Percentiles rank a stretch among this genome's conserved stretches.
phyloP scores from a whole-genome alignment of 2,329 filamentous ascomycete species.

The Neonectria coccinea region DNA sequence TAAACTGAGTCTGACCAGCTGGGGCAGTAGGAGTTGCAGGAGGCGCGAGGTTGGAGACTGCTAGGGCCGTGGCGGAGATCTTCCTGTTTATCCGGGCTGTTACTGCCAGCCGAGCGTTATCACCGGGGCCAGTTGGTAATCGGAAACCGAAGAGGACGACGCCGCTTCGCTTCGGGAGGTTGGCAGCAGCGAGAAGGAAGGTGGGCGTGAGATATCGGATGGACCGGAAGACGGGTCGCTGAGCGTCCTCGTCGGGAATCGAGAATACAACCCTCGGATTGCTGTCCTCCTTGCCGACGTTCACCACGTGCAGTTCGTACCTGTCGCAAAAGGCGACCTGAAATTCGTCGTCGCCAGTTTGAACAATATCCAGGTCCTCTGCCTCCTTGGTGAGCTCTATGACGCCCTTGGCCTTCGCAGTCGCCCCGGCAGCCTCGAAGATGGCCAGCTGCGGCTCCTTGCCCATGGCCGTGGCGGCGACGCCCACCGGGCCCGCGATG shows the following conservation, averaged over 20 bases:
- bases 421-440: slow-evolving; percentile 71
- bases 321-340: slow-evolving; percentile 84
- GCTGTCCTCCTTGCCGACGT: slow-evolving; percentile 62
- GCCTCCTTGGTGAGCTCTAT: slow-evolving; percentile 68
- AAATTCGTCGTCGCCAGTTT: slow-evolving; percentile 72
- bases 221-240: slow-evolving; percentile 65
- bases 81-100: slow-evolving; percentile 71
- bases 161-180: slow-evolving; percentile 69
- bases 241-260: slow-evolving; percentile 61
- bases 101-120: slow-evolving; percentile 62
- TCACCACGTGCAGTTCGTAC: slow-evolving; percentile 77
- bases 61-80: slow-evolving; percentile 81
- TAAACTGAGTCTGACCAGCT: slow-evolving; percentile 77
- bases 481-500: slow-evolving; percentile 75
- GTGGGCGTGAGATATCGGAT: slow-evolving; percentile 69
- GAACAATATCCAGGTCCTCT: slow-evolving; percentile 76
- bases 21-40: slow-evolving; percentile 62
- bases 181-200: slow-evolving; percentile 69
- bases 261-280: slow-evolving; percentile 68
- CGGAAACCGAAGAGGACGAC: slow-evolving; percentile 68
- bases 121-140: slow-evolving; percentile 54
- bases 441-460: slow-evolving; percentile 82
- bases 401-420: slow-evolving; percentile 60
- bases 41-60: slow-evolving; percentile 76
- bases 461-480: slow-evolving; percentile 81